These are phyloP conservation scores for Smittium culicis DNA, from an alignment of 371 early-diverging fungal species.

Conservation along the genomic window DNA sequence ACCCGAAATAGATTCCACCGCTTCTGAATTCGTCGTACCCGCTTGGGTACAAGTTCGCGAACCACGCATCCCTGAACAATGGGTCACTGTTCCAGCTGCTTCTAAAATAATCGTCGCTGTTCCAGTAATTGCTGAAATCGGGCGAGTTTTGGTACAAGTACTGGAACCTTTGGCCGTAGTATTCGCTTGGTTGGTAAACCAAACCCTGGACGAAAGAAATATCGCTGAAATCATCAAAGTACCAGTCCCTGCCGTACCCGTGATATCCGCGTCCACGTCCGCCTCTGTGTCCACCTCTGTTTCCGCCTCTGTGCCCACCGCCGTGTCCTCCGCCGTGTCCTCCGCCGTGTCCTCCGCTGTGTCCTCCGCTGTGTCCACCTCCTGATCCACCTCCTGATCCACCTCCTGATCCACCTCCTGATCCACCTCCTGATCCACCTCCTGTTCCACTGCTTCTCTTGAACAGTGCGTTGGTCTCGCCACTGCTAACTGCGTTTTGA, in stretches of 20 bases:
- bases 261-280: background rate
- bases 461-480: background rate
- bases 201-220: background rate
- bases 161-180: background rate
- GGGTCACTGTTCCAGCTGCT: background rate
- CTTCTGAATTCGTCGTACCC: too few relatives aligned
- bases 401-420: background rate
- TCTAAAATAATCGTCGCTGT: constrained; percentile 2
- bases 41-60: too few relatives aligned
- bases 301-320: background rate
- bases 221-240: background rate
- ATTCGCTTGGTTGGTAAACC: background rate
- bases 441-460: background rate
- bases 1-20: too few relatives aligned
- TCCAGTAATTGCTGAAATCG: background rate
- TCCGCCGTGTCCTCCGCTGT: background rate
- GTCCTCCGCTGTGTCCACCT: background rate
- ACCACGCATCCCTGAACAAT: background rate
- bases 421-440: background rate
- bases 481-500: background rate
- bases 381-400: background rate
- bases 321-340: background rate
- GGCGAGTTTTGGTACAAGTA: background rate
- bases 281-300: background rate
- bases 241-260: background rate